These are phyloP conservation scores for Isatis lusitanica DNA, from an alignment of 441 rosid genomes.

Conservation along the genomic window DNA sequence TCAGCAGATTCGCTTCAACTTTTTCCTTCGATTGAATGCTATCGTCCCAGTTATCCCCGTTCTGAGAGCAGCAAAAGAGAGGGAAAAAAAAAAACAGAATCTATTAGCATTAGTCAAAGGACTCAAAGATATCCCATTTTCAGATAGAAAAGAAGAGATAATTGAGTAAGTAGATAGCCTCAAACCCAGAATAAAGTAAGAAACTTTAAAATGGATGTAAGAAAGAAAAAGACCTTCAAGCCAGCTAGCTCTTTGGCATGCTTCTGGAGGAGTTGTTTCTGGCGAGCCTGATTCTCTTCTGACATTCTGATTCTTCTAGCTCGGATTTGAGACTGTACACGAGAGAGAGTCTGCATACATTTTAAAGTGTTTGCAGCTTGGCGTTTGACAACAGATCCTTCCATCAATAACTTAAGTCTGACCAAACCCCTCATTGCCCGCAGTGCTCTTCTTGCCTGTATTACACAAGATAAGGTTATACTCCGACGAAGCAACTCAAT, in stretches of 20 bases:
- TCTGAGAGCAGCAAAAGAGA: conserved; percentile 38
- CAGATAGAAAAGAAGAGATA: conserved; percentile 6
- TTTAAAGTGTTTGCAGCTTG: conserved; percentile 76
- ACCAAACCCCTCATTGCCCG: conserved; percentile 79
- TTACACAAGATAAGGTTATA: background rate
- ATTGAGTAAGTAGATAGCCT: background rate
- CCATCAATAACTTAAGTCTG: conserved; percentile 76
- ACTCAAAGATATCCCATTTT: background rate
- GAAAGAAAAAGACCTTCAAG: conserved; percentile 45
- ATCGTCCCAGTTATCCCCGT: conserved; percentile 67
- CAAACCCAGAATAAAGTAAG: background rate
- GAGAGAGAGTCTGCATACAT: conserved; percentile 85
- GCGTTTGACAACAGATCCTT: conserved; percentile 76
- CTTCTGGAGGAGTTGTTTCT: conserved; percentile 77
- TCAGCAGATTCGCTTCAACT: conserved; percentile 52
- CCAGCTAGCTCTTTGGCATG: conserved; percentile 78
- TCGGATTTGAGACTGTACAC: conserved; percentile 78
- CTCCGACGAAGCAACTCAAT: background rate
- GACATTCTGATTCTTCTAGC: conserved; percentile 74
- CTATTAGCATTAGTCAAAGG: conserved; percentile 17
- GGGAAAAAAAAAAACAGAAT: background rate
- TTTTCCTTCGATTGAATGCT: conserved; percentile 64
- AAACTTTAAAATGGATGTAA: background rate
- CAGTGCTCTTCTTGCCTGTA: conserved; percentile 76
- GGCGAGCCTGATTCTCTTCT: conserved; percentile 90